Evolutionary conservation across 2,329 filamentous ascomycete genomes (phyloP), one percentile per base, ranked within the genome.

Genomic region (Proliferodiscus dingleyae): DNA sequence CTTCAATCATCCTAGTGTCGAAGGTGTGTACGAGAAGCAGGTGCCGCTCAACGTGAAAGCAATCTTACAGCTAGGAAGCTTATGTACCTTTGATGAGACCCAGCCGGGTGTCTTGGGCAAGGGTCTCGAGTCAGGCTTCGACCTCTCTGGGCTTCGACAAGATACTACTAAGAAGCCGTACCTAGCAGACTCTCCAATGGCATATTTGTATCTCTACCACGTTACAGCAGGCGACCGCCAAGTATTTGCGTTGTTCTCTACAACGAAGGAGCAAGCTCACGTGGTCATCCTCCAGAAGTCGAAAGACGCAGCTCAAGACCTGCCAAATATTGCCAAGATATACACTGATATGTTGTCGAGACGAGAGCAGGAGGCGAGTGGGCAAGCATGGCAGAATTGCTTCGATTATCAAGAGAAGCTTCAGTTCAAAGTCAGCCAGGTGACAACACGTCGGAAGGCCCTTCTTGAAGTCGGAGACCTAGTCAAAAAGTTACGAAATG

Each of bases 11-110:
- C 81, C 89, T 0, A 95, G 89, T 64, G 87, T 98, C 2, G 93
- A 98, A 66, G 94, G 94, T 23, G 89, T 98, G 11, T 99, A 99
- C 61, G 94, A 98, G 69, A 91, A 85, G 60, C 86, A 95, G 55
- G 76, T 99, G 1, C 89, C 94, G 1, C 73, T 97, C 5, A 88
- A 87, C 52, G 78, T 95, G 38, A 80, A 91, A 32, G 93, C 91
- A 3, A 78, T 98, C 24, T 77, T 99, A 8, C 87, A 93, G 56
- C 73, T 99, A 1, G 94, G 93, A 33, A 96, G 88, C 59, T 73
- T 87, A 23, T 98, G 93, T 64, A 94, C 89, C 2, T 95, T 98
- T 55, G 93, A 99, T 59, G 87, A 95, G 59, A 83, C 75, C 44
- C 90, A 96, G 57, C 80, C 86, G 49, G 94, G 91, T 56, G 90